Base-by-base conservation (phyloP, 2,329 filamentous ascomycete species). In the Fusarium coffeatum region DNA sequence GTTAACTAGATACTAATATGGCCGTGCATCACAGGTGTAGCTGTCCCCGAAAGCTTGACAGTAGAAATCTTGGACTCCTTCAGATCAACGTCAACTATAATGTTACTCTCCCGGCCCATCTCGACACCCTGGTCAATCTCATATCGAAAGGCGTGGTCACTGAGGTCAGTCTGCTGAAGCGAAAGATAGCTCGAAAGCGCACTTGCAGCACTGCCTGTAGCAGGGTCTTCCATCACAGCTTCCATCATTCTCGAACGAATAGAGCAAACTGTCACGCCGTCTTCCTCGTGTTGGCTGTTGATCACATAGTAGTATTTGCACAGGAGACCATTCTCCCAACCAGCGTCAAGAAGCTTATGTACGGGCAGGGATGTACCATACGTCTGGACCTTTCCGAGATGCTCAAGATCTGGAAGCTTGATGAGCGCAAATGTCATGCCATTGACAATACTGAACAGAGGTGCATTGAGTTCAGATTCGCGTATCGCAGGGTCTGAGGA, bases 361-460 rank as follows among this genome's bases (percentile, higher is more conserved):
- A 72, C 48, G 12, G 66, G 72, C 69, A 83, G 78, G 43, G 82
- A 73, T 15, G 81, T 75, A 30, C 73, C 71, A 34, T 77, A 73
- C 6, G 71, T 70, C 30, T 78, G 70, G 5, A 83, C 80, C 15
- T 78, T 72, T 8, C 80, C 83, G 20, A 95, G 82, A 10, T 86
- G 83, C 30, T 88, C 88, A 12, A 93, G 78, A 56, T 83, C 85
- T 0, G 87, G 82, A 23, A 96, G 82, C 69, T 87, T 81, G 16
- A 92, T 82, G 32, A 93, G 85, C n/a, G 88, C 79, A 77, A 93
- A 94, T 1, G 87, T 88, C 89, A 94, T 91, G 49, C 92, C 92
- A 46, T 88, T 88, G 37, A 93, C 91, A 47, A 94, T 87, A 68
- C 87, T 89, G 59, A 89, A 84, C 20, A 88, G 74, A 16, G 86